These are phyloP conservation scores for Penicillium chermesinum DNA, from an alignment of 495 filamentous ascomycete species.

Conservation along the genomic window DNA sequence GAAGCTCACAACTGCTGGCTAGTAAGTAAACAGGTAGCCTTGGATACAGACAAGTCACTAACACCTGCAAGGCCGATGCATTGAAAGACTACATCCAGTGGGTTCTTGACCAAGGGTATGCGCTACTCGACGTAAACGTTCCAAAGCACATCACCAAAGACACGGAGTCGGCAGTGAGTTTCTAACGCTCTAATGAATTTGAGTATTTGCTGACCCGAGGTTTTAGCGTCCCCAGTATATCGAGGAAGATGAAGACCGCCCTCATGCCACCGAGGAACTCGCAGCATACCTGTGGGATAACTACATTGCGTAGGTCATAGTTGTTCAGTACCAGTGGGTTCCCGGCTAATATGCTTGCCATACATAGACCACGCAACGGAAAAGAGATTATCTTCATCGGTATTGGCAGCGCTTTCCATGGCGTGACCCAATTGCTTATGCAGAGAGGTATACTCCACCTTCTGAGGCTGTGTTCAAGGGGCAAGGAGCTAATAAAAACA, in stretches of 20 bases:
- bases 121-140: conserved; percentile 84
- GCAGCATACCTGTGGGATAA: conserved; percentile 95
- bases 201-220: background rate
- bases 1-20: conserved; percentile 81
- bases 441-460: conserved; percentile 49
- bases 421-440: conserved; percentile 63
- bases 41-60: conserved; percentile 1
- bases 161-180: conserved; percentile 12
- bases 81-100: conserved; percentile 75
- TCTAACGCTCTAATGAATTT: no score
- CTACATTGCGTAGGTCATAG: conserved; percentile 66
- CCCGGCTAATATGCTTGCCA: background rate
- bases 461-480: no score
- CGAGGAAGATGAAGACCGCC: conserved; percentile 38
- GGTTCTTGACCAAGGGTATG: conserved; percentile 67
- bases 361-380: conserved; percentile 51
- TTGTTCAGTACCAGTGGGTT: background rate
- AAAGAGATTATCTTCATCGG: conserved; percentile 78
- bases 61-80: conserved; percentile 68
- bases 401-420: conserved; percentile 69
- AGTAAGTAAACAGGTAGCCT: conserved; percentile 52
- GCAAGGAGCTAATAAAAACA: conserved; percentile 29
- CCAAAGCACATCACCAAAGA: conserved; percentile 60
- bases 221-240: conserved; percentile 26
- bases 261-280: conserved; percentile 62